Conservation (phyloP, 2,329 filamentous ascomycete species). For the Colletotrichum noveboracense region DNA sequence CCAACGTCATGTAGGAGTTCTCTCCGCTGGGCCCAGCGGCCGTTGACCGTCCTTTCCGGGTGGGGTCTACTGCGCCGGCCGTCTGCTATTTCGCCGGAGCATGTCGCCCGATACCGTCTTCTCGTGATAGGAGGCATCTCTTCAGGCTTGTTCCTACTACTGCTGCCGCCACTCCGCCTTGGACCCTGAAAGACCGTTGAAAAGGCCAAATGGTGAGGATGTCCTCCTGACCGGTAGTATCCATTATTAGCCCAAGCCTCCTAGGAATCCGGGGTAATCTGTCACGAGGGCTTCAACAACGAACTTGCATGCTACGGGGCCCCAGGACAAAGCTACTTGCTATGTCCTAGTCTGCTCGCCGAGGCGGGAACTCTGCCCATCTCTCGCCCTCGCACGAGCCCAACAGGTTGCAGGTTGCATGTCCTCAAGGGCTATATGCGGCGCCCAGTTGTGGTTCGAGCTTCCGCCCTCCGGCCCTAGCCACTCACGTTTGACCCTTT, state of each 20-base stretch:
- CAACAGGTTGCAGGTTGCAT: constrained; percentile 1
- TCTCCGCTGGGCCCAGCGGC: background rate
- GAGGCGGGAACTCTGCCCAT: constrained; percentile 18
- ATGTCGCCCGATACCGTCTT: background rate
- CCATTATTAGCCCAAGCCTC: background rate
- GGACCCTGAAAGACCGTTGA: background rate
- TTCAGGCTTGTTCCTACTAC: background rate
- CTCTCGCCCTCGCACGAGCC: constrained; percentile 13
- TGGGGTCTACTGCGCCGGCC: background rate
- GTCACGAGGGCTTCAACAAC: background rate
- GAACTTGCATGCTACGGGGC: background rate
- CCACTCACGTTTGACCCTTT: constrained; percentile 13
- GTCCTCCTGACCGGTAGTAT: background rate
- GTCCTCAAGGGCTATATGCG: constrained; percentile 5
- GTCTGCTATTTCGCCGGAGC: background rate
- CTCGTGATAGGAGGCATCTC: background rate
- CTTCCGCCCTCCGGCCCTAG: background rate
- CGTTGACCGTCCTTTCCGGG: background rate
- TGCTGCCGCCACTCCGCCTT: background rate
- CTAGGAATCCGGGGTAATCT: background rate
- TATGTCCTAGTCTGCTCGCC: constrained; percentile 5
- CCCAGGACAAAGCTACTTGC: background rate
- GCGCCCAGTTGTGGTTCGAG: background rate
- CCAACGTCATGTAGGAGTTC: background rate
- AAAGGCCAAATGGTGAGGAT: background rate